Evolutionary conservation across 306 rosid genomes (phyloP).

Genomic region (Hippophae tibetana): DNA sequence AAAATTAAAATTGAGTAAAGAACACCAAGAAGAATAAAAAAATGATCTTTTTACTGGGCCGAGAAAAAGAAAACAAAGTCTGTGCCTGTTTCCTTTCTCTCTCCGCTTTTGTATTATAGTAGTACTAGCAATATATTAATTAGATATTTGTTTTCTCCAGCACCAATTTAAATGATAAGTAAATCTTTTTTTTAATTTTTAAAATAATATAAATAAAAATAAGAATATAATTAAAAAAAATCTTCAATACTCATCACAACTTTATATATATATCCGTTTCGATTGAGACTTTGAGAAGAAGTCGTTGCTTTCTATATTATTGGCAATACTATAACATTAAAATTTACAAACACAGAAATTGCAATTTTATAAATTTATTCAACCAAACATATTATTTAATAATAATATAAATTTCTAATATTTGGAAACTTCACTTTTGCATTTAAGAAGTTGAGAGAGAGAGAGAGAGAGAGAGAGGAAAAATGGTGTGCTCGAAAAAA

Average conservation of each 20-base stretch:
- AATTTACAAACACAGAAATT: neutral
- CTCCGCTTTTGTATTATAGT: no score
- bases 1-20: neutral
- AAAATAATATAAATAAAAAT: no score
- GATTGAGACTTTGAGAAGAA: slow-evolving; percentile 26
- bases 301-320: slow-evolving; percentile 7
- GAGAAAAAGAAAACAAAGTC: slow-evolving; percentile 4
- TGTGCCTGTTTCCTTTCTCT: neutral
- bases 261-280: slow-evolving; percentile 32
- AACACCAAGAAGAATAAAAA: neutral
- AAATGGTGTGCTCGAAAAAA: neutral
- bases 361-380: neutral
- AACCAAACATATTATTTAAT: no score
- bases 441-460: no score
- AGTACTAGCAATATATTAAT: no score
- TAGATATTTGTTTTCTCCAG: no score
- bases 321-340: neutral
- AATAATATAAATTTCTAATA: no score
- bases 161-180: no score
- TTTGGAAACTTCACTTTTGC: no score
- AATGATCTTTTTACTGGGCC: neutral
- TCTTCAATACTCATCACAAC: neutral
- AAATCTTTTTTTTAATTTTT: no score
- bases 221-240: no score
- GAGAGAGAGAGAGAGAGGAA: neutral